These are phyloP conservation scores for Amanita fuliginea DNA, from an alignment of 768 basidiomycete species.

Conservation along the genomic window DNA sequence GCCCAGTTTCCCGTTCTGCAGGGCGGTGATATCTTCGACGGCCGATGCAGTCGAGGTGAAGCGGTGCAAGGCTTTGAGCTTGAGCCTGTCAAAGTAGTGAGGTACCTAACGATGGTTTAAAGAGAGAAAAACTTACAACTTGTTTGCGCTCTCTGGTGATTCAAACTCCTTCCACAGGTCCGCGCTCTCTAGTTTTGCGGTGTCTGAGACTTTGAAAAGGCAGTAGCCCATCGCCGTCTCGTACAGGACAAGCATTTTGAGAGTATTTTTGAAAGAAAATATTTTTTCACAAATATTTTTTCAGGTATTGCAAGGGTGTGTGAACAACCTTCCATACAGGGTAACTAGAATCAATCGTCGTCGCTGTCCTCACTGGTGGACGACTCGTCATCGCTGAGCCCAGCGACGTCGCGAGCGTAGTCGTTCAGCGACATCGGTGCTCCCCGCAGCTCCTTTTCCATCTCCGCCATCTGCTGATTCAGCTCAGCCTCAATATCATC, in stretches of 20 bases:
- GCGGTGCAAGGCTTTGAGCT: slow-evolving; percentile 90
- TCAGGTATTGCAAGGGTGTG: neutral
- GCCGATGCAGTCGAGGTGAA: slow-evolving; percentile 95
- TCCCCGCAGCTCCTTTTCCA: neutral
- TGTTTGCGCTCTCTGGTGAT: slow-evolving; percentile 84
- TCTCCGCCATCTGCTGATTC: slow-evolving; percentile 4
- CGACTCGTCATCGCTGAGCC: slow-evolving; percentile 5
- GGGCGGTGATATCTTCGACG: slow-evolving; percentile 90
- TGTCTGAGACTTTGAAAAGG: slow-evolving; percentile 91
- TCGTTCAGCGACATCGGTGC: slow-evolving; percentile 4
- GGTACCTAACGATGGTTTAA: neutral
- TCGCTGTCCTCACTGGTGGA: slow-evolving; percentile 7
- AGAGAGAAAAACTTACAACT: slow-evolving; percentile 51
- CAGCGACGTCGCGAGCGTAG: slow-evolving; percentile 1
- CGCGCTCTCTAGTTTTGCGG: slow-evolving; percentile 76
- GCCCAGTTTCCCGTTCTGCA: slow-evolving; percentile 88
- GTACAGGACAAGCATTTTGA: slow-evolving; percentile 87
- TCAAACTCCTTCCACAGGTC: slow-evolving; percentile 91
- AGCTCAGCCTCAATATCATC: slow-evolving; percentile 3
- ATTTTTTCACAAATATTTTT: no score
- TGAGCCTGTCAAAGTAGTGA: slow-evolving; percentile 47
- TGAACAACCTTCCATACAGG: slow-evolving; percentile 3
- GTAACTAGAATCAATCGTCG: slow-evolving; percentile 4
- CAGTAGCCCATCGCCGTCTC: slow-evolving; percentile 96
- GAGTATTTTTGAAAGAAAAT: neutral